These are phyloP conservation scores for Sanghuangporus sanghuang DNA, from an alignment of 1,284 basidiomycete genomes.

Conservation along the genomic window DNA sequence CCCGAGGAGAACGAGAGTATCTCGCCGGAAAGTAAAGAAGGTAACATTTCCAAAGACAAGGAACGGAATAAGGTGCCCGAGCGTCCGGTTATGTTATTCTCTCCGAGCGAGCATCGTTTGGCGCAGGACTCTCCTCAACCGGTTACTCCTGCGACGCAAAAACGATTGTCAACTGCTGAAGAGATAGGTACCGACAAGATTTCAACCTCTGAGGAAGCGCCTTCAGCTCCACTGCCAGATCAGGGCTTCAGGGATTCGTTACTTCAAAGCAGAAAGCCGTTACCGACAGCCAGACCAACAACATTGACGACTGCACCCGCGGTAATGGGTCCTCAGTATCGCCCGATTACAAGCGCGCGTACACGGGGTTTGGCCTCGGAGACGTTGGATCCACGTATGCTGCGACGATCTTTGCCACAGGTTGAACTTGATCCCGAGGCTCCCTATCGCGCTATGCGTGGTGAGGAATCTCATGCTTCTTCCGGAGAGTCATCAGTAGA, in stretches of 20 bases:
- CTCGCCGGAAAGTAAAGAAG: background rate
- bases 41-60: background rate
- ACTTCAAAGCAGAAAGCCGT: background rate
- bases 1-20: slow-evolving; percentile 20
- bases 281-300: background rate
- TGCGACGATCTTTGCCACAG: background rate
- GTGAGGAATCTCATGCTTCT: slow-evolving; percentile 1
- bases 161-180: background rate
- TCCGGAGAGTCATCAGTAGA: background rate
- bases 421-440: slow-evolving; percentile 12
- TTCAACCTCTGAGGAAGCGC: background rate
- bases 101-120: slow-evolving; percentile 34
- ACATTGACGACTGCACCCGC: slow-evolving; percentile 43
- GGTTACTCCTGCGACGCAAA: slow-evolving; percentile 20
- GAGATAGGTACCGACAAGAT: background rate
- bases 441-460: slow-evolving; percentile 2
- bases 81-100: slow-evolving; percentile 26
- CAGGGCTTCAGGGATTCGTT: background rate
- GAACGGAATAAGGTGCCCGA: background rate
- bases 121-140: slow-evolving; percentile 41
- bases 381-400: background rate
- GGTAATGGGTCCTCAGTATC: slow-evolving; percentile 38
- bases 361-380: background rate
- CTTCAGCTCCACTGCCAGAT: background rate
- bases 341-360: slow-evolving; percentile 25